phyloP scores from a whole-genome alignment of 768 basidiomycete species.

The Rhodocollybia butyracea region DNA sequence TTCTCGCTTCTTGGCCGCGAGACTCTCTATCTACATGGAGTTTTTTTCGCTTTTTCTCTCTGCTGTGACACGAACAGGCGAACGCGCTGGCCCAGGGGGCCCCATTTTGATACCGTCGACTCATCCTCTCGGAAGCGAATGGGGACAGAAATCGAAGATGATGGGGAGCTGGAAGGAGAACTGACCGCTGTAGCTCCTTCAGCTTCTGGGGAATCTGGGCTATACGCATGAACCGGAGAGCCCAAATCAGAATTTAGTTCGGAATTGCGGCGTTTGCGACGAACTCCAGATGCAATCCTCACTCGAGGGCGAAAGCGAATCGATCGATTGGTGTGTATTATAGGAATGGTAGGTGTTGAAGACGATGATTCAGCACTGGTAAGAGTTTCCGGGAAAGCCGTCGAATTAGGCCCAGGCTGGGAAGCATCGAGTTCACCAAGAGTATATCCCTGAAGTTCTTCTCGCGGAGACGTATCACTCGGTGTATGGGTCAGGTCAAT shows the following conservation, averaged over 20 bases:
- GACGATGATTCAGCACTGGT: too few species aligned
- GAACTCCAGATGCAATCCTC: conserved; percentile 70
- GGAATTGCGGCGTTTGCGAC: conserved; percentile 33
- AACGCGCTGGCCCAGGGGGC: conserved; percentile 59
- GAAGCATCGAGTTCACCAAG: neutral
- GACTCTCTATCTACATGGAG: neutral
- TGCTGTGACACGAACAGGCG: conserved; percentile 22
- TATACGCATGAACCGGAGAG: conserved; percentile 4
- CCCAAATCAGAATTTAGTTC: conserved; percentile 4
- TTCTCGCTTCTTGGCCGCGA: neutral
- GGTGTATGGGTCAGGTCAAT: conserved; percentile 1
- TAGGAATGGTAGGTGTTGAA: neutral
- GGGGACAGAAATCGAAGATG: conserved; percentile 81
- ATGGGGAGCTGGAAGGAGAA: conserved; percentile 52
- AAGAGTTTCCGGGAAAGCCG: neutral
- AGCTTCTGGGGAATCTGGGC: conserved; percentile 27
- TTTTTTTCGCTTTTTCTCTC: neutral
- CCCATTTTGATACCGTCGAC: conserved; percentile 45
- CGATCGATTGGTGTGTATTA: neutral
- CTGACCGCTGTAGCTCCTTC: conserved; percentile 18
- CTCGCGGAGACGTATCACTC: neutral
- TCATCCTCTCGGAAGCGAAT: conserved; percentile 58
- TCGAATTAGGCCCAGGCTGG: neutral
- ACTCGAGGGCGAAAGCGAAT: conserved; percentile 69
- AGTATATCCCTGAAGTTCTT: neutral